A percentile compares a stretch with the other conserved stretches of the same genome.
phyloP scores from a whole-genome alignment of 768 basidiomycete genomes.

The Mycena galopus region DNA sequence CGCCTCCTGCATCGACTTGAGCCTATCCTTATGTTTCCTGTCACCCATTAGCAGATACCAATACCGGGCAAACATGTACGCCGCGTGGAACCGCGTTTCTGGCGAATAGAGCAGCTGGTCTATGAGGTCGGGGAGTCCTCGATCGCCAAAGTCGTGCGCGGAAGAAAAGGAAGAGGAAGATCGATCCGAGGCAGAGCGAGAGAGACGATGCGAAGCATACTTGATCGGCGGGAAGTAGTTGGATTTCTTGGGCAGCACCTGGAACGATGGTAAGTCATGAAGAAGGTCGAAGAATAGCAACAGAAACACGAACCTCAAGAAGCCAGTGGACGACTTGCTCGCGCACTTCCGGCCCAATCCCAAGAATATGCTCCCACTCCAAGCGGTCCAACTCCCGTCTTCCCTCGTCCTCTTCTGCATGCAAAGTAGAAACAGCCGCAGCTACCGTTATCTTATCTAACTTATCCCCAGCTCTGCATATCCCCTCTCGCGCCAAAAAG shows the following conservation, averaged over 20 bases:
- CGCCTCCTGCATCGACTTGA: constrained; percentile 32
- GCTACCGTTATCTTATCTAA: constrained; percentile 41
- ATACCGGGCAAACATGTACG: constrained; percentile 70
- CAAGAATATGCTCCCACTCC: constrained; percentile 42
- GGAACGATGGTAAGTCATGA: constrained; percentile 11
- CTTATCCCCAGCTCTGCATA: constrained; percentile 49
- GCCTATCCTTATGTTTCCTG: constrained; percentile 18
- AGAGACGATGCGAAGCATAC: background rate
- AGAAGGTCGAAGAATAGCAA: constrained; percentile 8
- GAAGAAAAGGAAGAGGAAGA: constrained; percentile 8
- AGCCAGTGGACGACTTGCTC: constrained; percentile 58
- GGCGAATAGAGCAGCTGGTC: constrained; percentile 68
- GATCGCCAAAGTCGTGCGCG: constrained; percentile 29
- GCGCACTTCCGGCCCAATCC: constrained; percentile 51
- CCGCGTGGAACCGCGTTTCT: constrained; percentile 77
- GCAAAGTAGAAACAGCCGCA: constrained; percentile 16
- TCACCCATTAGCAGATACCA: constrained; percentile 56
- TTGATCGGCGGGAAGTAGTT: constrained; percentile 22
- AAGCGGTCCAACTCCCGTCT: constrained; percentile 8
- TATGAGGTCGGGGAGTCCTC: constrained; percentile 50
- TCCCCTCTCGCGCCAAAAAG: constrained; percentile 58
- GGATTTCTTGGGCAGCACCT: constrained; percentile 39
- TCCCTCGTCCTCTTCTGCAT: constrained; percentile 29
- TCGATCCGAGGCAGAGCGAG: constrained; percentile 25
- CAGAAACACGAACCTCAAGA: constrained; percentile 51